phyloP scores from a whole-genome alignment of 2,329 filamentous ascomycete species.

The Thielaviopsis populi region DNA sequence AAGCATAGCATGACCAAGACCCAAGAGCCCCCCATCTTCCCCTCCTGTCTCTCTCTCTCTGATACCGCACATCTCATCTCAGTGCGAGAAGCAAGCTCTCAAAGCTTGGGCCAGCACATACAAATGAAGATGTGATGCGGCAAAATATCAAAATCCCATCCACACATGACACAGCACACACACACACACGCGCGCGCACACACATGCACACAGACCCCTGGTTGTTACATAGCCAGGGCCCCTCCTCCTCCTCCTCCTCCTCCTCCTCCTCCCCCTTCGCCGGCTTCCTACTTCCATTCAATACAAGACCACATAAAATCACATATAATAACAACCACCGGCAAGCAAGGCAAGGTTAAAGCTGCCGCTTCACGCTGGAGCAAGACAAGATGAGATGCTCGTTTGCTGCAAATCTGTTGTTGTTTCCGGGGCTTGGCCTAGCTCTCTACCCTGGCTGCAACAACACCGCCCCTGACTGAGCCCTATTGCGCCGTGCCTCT shows the following conservation, averaged over 20 bases:
- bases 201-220: conserved; percentile 1
- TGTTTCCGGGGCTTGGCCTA: too few species aligned
- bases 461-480: too few species aligned
- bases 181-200: not conserved
- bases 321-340: not conserved
- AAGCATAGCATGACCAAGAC: not conserved
- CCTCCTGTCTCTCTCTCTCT: not conserved
- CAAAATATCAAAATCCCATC: not conserved
- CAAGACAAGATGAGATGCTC: too few species aligned
- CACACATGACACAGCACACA: not conserved
- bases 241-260: not conserved
- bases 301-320: not conserved
- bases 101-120: not conserved
- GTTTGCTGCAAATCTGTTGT: too few species aligned
- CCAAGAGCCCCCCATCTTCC: not conserved
- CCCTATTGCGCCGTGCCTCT: too few species aligned
- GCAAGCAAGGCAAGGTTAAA: too few species aligned
- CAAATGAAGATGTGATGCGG: not conserved
- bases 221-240: not conserved
- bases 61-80: not conserved
- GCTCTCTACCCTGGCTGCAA: too few species aligned
- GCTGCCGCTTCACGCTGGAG: not conserved
- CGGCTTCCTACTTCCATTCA: not conserved
- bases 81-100: too few species aligned
- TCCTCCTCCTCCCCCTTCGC: not conserved